These are phyloP conservation scores for Zelonia costaricensis DNA, from an alignment of 208 protist species.

Conservation along the genomic window DNA sequence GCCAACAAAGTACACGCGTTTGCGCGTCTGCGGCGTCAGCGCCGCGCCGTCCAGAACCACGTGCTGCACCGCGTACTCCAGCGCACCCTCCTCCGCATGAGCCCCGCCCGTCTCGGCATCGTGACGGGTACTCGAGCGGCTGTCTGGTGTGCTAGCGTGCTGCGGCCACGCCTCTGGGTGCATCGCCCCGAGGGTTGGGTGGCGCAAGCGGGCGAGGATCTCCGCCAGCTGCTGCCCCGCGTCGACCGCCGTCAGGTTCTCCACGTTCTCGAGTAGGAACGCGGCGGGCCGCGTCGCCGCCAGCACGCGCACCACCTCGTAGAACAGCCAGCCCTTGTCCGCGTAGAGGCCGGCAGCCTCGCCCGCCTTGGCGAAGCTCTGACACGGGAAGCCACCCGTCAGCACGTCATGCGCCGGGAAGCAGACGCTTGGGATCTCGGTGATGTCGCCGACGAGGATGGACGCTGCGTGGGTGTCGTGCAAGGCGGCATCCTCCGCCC, in stretches of 20 bases:
- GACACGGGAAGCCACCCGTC: slow-evolving; percentile 83
- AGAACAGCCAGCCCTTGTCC: slow-evolving; percentile 71
- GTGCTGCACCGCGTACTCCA: slow-evolving; percentile 32
- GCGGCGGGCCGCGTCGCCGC: slow-evolving; percentile 31
- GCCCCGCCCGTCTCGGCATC: background rate
- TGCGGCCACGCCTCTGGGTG: background rate
- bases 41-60: slow-evolving; percentile 54
- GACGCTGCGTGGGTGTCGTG: background rate
- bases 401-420: slow-evolving; percentile 80
- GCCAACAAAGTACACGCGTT: slow-evolving; percentile 71
- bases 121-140: background rate
- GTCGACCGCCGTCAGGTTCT: slow-evolving; percentile 57
- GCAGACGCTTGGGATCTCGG: slow-evolving; percentile 44
- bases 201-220: slow-evolving; percentile 38
- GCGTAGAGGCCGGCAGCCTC: slow-evolving; percentile 46
- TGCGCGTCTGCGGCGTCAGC: slow-evolving; percentile 61
- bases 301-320: slow-evolving; percentile 75
- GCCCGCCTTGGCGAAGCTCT: slow-evolving; percentile 78
- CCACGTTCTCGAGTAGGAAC: slow-evolving; percentile 89
- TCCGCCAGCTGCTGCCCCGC: slow-evolving; percentile 41
- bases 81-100: background rate
- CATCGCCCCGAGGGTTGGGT: slow-evolving; percentile 5
- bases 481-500: background rate
- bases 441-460: slow-evolving; percentile 67
- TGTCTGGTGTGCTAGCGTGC: background rate